phyloP scores from a whole-genome alignment of 495 filamentous ascomycete genomes.

The Neurospora pannonica region DNA sequence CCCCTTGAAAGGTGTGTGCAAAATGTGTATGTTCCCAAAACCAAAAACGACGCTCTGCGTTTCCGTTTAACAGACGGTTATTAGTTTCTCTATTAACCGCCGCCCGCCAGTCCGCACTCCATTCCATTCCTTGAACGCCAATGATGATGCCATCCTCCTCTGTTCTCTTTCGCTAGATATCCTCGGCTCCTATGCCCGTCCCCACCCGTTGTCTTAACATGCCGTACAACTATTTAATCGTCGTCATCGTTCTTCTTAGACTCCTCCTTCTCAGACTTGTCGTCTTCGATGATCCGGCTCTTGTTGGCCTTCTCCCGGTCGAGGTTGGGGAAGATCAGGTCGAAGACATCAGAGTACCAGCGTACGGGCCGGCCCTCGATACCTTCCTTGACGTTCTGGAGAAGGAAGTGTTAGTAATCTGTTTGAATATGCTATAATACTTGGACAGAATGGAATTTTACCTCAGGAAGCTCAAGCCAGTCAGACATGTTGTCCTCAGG shows the following conservation, averaged over 20 bases:
- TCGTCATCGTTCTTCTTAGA: constrained; percentile 20
- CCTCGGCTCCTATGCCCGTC: neutral
- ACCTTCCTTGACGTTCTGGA: constrained; percentile 91
- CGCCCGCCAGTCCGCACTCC: neutral
- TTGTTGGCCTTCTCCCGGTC: constrained; percentile 63
- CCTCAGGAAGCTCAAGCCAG: constrained; percentile 96
- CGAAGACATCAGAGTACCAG: constrained; percentile 94
- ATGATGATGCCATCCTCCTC: constrained; percentile 4
- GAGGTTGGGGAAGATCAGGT: constrained; percentile 77
- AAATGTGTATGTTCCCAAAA: neutral
- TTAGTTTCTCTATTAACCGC: neutral
- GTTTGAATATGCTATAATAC: neutral
- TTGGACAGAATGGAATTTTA: constrained; percentile 34
- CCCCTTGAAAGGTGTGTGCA: neutral
- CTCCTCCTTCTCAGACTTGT: constrained; percentile 40
- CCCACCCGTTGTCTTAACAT: constrained; percentile 7
- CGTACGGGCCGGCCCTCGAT: constrained; percentile 79
- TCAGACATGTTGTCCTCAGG: constrained; percentile 89
- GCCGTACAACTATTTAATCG: constrained; percentile 7
- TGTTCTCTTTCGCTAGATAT: neutral
- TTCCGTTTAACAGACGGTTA: neutral
- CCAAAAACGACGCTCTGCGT: neutral
- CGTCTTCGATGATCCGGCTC: constrained; percentile 53
- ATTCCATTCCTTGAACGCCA: constrained; percentile 6
- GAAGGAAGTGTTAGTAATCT: constrained; percentile 24